Base-by-base conservation (phyloP, 306 rosid genomes). In the Quercus engelmannii region DNA sequence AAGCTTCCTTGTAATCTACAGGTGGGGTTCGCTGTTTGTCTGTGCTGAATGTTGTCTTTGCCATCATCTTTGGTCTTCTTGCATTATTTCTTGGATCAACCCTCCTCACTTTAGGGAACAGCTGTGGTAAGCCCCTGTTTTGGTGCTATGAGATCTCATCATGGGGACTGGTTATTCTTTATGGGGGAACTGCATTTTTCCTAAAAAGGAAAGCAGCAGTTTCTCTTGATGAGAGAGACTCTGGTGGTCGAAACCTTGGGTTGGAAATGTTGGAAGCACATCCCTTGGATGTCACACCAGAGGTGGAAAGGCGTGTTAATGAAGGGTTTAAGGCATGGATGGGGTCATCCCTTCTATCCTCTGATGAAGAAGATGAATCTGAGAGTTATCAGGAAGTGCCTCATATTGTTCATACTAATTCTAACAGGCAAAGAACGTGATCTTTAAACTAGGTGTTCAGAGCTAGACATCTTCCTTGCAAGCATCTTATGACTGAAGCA, bases 301-400 rank as follows among this genome's bases (percentile, higher is more conserved):
- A 90, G 58, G 89, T 95, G 82, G 97, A 95, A 83, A 89, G 96
- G 77, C 89, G 92, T 56, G 93, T 91, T 54, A 88, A 77, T 63
- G 99, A 91, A 88, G 98, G 98, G 75, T 95, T 95, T 72, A 95
- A 89, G 80, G 86, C 96, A 65, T 95, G 99, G 99, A 95, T 95
- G 98, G 98, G 98, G 11, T 84, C 98, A 12, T 93, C 99, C 73
- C 92, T 93, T 85, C 86, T 93, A 78, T 95, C 99, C 31, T 95
- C 99, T 0, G 98, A 95, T 5, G 99, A 95, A 9, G 99, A 92
- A 88, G 99, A 95, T 75, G 98, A 93, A 79, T 87, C 85, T 43
- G 91, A 86, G 71, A 82, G 85, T 79, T 88, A 86, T 35, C 88
- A 86, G 54, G 93, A 84, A 82, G 91, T 76, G 71, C 76, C 93